phyloP scores from a whole-genome alignment of 805 yeast genomes.

The Kregervanrija delftensis region DNA sequence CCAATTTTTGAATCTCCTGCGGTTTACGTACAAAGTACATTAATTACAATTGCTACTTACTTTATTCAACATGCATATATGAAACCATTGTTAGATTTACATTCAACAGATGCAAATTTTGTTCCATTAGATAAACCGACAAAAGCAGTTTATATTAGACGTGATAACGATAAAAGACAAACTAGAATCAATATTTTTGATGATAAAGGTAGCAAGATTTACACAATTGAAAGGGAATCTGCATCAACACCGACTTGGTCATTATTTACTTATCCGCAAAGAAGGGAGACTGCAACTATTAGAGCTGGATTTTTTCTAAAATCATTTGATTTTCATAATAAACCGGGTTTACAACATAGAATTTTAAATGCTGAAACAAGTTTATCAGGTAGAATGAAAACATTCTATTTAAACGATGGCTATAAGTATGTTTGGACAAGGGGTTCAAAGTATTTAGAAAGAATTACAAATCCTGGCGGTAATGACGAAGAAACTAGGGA shows the following conservation, averaged over 20 bases:
- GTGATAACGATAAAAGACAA: constrained; percentile 40
- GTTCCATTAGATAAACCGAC: constrained; percentile 35
- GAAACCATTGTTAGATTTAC: constrained; percentile 32
- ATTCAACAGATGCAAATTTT: constrained; percentile 33
- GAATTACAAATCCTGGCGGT: constrained; percentile 47
- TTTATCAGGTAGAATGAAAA: constrained; percentile 33
- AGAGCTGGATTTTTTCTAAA: constrained; percentile 41
- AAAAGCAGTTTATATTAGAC: constrained; percentile 39
- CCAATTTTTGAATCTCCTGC: constrained; percentile 42
- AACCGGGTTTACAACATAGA: constrained; percentile 38
- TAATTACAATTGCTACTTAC: constrained; percentile 34
- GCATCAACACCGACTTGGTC: constrained; percentile 46
- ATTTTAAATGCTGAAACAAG: constrained; percentile 33
- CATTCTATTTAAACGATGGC: constrained; percentile 47
- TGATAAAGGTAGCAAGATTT: constrained; percentile 33
- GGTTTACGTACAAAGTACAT: constrained; percentile 35
- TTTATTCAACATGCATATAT: constrained; percentile 36
- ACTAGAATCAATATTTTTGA: constrained; percentile 45
- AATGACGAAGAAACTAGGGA: constrained; percentile 48
- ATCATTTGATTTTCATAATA: constrained; percentile 43
- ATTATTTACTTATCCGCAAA: constrained; percentile 36
- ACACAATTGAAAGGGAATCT: constrained; percentile 45
- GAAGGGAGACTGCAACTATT: constrained; percentile 44
- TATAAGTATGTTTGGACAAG: constrained; percentile 50
- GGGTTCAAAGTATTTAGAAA: constrained; percentile 44